These are phyloP conservation scores for Nigrospora osmanthi DNA, from an alignment of 2,329 filamentous ascomycete genomes.

Conservation along the genomic window DNA sequence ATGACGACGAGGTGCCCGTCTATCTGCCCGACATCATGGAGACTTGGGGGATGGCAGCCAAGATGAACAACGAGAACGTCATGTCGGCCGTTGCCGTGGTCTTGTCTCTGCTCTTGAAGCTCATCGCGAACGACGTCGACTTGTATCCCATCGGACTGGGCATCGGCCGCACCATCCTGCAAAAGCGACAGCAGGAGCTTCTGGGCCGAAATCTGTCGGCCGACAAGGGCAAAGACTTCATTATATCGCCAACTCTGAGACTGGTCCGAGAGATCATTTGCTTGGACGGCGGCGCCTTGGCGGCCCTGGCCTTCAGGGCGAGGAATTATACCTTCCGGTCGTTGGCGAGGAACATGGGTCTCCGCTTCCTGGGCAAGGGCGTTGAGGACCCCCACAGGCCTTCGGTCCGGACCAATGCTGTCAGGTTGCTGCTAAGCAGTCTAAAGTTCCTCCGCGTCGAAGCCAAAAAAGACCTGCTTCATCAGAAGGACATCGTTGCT, in stretches of 20 bases:
- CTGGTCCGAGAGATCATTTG: constrained; percentile 78
- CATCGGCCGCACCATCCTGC: constrained; percentile 74
- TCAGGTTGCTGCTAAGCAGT: constrained; percentile 72
- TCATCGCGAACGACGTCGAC: constrained; percentile 66
- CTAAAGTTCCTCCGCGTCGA: constrained; percentile 70
- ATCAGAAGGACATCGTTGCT: constrained; percentile 62
- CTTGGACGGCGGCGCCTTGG: constrained; percentile 78
- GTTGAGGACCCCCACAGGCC: constrained; percentile 62
- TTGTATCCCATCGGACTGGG: constrained; percentile 68
- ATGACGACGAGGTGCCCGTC: constrained; percentile 48
- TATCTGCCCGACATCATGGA: constrained; percentile 77
- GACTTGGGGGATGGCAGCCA: constrained; percentile 77
- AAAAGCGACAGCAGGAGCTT: constrained; percentile 73
- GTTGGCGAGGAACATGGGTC: constrained; percentile 70
- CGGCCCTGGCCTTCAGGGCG: constrained; percentile 68
- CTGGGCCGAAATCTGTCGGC: constrained; percentile 72
- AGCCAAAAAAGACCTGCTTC: constrained; percentile 76
- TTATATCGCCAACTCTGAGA: constrained; percentile 83
- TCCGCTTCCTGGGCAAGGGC: constrained; percentile 51
- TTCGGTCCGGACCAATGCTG: constrained; percentile 74
- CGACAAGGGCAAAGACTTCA: constrained; percentile 74
- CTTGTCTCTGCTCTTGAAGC: constrained; percentile 72
- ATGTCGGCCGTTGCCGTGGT: constrained; percentile 75
- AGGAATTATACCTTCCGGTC: constrained; percentile 74
- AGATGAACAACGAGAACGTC: constrained; percentile 72